A percentile compares a stretch with the other conserved stretches of the same genome.
Evolutionary conservation across 2,329 filamentous ascomycete species (phyloP).

Genomic region (Metarhizium brunneum): DNA sequence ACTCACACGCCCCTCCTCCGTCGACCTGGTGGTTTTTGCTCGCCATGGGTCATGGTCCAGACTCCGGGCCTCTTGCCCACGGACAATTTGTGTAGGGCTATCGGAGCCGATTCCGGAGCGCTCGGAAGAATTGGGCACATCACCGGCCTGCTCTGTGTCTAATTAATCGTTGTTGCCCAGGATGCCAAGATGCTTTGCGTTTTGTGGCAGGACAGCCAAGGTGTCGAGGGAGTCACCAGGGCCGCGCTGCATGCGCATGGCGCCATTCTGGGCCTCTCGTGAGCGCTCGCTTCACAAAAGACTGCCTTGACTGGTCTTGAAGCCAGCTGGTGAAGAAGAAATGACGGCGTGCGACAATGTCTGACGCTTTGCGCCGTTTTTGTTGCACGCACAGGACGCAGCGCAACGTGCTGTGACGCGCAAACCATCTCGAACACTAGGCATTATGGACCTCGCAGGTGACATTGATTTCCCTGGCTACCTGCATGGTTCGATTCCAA

Average conservation of each 20-base stretch:
- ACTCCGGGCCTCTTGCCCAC: neutral
- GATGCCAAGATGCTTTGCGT: no score
- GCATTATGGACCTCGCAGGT: neutral
- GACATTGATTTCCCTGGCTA: neutral
- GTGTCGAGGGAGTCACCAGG: no score
- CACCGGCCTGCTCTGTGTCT: no score
- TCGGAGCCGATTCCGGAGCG: neutral
- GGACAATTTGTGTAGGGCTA: neutral
- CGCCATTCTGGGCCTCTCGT: no score
- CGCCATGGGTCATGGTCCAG: neutral
- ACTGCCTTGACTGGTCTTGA: no score
- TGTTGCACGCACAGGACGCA: neutral
- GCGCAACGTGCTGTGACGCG: neutral
- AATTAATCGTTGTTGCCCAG: no score
- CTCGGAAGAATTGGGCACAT: neutral
- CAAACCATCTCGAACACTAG: no score
- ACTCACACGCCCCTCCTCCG: neutral
- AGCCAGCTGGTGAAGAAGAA: no score
- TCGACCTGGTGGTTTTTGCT: neutral
- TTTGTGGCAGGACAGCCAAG: neutral
- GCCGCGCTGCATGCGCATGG: no score
- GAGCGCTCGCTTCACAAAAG: no score
- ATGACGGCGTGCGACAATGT: no score
- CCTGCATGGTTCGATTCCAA: neutral
- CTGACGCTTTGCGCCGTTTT: no score